Evolutionary conservation across 306 rosid species (phyloP).

Genomic region (Phaseolus lunatus): DNA sequence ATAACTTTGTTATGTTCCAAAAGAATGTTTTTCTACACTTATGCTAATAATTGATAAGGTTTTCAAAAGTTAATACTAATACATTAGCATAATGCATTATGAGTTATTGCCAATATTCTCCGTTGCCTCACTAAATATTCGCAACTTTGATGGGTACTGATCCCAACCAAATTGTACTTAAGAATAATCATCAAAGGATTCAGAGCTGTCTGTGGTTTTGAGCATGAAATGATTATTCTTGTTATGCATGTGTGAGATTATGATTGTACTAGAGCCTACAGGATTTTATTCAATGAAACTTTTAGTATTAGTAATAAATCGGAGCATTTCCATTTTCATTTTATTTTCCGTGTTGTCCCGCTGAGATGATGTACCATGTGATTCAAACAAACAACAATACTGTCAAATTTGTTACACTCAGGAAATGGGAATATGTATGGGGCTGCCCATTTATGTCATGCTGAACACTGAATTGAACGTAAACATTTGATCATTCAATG

Average conservation of each 20-base stretch:
- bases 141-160: conserved; percentile 4
- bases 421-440: conserved; percentile 1
- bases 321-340: not conserved
- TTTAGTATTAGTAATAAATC: conserved; percentile 10
- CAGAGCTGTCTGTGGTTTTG: not conserved
- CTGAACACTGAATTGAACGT: conserved; percentile 30
- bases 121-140: conserved; percentile 6
- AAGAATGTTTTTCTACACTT: not conserved
- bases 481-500: conserved; percentile 29
- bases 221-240: conserved; percentile 29
- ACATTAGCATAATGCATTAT: not conserved
- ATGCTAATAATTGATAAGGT: not conserved
- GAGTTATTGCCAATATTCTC: not conserved
- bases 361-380: conserved; percentile 11
- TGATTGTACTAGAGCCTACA: not conserved
- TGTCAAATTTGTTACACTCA: conserved; percentile 9
- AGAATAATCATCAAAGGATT: conserved; percentile 13
- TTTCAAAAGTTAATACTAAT: not conserved
- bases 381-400: conserved; percentile 1
- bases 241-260: not conserved
- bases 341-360: not conserved
- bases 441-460: conserved; percentile 13
- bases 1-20: not conserved
- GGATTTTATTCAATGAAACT: not conserved
- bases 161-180: not conserved